Base-by-base conservation (phyloP, 371 early-diverging fungal species). In the Syncephalastrum racemosum region DNA sequence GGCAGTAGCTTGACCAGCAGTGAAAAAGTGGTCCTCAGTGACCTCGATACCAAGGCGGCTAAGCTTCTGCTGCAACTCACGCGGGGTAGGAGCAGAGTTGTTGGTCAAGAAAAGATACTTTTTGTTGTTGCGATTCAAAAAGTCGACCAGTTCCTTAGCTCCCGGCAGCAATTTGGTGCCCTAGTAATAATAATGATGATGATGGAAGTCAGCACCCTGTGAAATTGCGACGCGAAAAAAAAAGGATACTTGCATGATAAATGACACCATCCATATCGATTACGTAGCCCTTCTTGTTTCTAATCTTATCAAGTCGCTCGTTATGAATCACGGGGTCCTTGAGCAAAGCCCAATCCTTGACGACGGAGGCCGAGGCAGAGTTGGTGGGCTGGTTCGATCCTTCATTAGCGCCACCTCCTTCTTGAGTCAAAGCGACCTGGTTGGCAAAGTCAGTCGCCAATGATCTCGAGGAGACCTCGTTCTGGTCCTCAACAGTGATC, bases 241-340 rank as follows among this genome's bases (percentile, higher is more conserved):
- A 12, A 8, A 50, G 23, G 8, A 25, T 24, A 66, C 68, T 63
- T 71, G 79, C 86, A 50, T 84, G 83, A 58, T 86, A 86, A 57
- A 86, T 81, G 41, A 86, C 86, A 53, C 86, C 86, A 66, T 86
- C 84, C 84, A 86, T 84, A 71, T 86, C 84, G 59, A 79, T 78
- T 44, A 84, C 79, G 63, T 77, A 86, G 8, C 78, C 84, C 64
- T 83, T 75, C 68, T 83, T 86, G 58, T 63, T 51, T 46, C 83
- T 79, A 57, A 86, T 81, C 27, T 55, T 60, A n/a, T 74, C 77
- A 25, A 86, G 64, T 20, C 82, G 73, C 54, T 73, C 70, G 2
- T 48, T 68, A 43, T 79, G 80, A 41, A 70, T 62, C n/a, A 60
- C 70, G 22, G 73, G 68, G 53, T 73, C 68, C 16, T 63, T 56